These are phyloP conservation scores for Lipomyces orientalis DNA, from an alignment of 805 yeast species.

Conservation along the genomic window DNA sequence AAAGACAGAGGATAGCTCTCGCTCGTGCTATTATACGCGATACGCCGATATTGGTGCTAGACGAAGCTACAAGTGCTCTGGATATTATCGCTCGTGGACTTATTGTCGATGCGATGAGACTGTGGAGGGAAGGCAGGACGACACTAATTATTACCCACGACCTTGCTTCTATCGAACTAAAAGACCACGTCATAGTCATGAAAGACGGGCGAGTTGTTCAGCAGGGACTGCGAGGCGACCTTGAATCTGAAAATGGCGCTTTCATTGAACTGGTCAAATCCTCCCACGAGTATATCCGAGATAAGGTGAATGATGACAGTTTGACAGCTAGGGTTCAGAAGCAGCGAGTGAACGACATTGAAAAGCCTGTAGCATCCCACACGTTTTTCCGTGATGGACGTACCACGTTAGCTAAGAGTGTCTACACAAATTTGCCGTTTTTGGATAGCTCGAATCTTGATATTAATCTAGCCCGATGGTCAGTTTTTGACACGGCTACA, in stretches of 20 bases:
- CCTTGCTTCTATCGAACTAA: constrained; percentile 56
- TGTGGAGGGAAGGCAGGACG: constrained; percentile 70
- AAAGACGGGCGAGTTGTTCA: constrained; percentile 63
- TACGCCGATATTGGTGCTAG: constrained; percentile 77
- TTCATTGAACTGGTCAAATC: constrained; percentile 15
- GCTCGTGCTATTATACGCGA: constrained; percentile 82
- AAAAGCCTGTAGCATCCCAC: not conserved
- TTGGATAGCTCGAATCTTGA: constrained; percentile 4
- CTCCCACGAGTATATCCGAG: constrained; percentile 6
- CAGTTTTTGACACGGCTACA: not conserved
- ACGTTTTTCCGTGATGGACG: not conserved
- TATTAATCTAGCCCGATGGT: not conserved
- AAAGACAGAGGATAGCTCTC: constrained; percentile 78
- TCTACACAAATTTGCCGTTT: not conserved
- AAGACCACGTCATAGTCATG: constrained; percentile 66
- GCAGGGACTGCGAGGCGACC: constrained; percentile 49
- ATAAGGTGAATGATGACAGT: not conserved
- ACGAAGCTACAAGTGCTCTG: constrained; percentile 85
- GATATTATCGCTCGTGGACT: constrained; percentile 58
- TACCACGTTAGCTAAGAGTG: not conserved
- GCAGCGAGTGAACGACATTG: not conserved
- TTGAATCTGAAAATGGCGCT: constrained; percentile 39
- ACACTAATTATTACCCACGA: constrained; percentile 87
- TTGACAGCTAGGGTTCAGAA: not conserved
- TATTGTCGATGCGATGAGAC: constrained; percentile 58